phyloP scores from a whole-genome alignment of 768 basidiomycete species.

The Termitomyces sp. region DNA sequence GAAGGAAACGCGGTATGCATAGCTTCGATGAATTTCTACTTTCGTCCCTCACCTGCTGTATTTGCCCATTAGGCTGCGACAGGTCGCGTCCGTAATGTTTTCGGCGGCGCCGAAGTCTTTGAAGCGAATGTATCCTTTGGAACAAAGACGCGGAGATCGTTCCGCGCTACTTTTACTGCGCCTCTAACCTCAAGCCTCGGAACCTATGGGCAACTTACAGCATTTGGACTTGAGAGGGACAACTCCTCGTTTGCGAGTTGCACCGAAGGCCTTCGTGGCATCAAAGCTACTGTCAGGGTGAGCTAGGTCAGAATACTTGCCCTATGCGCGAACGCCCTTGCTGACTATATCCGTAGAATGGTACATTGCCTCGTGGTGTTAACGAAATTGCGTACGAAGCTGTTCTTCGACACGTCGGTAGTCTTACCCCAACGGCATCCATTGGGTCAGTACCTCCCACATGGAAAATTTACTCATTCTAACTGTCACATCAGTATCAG shows the following conservation, averaged over 20 bases:
- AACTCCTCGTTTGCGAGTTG: conserved; percentile 74
- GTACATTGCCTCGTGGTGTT: conserved; percentile 32
- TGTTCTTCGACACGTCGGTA: conserved; percentile 68
- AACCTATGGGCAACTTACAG: conserved; percentile 64
- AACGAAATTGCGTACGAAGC: conserved; percentile 88
- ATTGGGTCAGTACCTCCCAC: conserved; percentile 52
- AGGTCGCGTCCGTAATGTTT: conserved; percentile 78
- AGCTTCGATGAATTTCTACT: neutral
- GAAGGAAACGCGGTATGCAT: conserved; percentile 86
- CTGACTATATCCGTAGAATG: conserved; percentile 27
- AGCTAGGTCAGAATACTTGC: conserved; percentile 46
- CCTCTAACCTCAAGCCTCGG: conserved; percentile 60
- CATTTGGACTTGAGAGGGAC: conserved; percentile 77
- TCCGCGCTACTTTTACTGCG: conserved; percentile 60
- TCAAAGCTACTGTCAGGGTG: conserved; percentile 70
- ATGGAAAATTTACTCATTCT: neutral
- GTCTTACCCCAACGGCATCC: conserved; percentile 71
- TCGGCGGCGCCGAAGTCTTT: conserved; percentile 88
- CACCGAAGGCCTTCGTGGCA: conserved; percentile 57
- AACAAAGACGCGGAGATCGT: conserved; percentile 82
- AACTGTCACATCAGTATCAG: conserved; percentile 55
- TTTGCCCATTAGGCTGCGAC: conserved; percentile 52
- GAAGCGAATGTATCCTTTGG: conserved; percentile 81
- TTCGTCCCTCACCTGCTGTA: neutral
- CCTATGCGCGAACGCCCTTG: conserved; percentile 15